Percentiles rank a stretch among this genome's conserved stretches.
Conservation (phyloP, 1,284 basidiomycete species). For the Fomitopsis schrenkii region DNA sequence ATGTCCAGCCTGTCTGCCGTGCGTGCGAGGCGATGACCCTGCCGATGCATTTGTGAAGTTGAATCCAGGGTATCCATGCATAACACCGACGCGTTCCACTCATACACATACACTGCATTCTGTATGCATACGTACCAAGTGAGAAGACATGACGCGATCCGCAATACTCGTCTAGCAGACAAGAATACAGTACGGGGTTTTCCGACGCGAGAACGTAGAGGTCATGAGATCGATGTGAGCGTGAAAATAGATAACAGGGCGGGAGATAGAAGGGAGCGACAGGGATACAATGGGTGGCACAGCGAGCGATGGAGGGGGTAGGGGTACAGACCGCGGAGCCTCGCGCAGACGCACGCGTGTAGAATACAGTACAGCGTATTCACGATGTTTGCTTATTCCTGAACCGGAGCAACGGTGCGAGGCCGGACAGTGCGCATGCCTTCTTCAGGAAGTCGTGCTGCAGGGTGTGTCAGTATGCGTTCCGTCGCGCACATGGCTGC, state of each 20-base stretch:
- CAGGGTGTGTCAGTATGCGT: neutral
- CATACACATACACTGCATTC: conserved; percentile 7
- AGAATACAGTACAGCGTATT: conserved; percentile 6
- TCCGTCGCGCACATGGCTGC: neutral
- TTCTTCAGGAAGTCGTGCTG: conserved; percentile 92
- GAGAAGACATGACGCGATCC: conserved; percentile 5
- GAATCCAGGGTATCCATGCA: conserved; percentile 2
- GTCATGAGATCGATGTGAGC: conserved; percentile 9
- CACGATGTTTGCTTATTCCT: conserved; percentile 33
- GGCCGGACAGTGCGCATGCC: conserved; percentile 75
- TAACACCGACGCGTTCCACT: conserved; percentile 4
- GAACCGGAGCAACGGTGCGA: conserved; percentile 82
- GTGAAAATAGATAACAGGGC: conserved; percentile 14
- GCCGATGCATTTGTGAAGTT: neutral
- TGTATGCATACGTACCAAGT: conserved; percentile 17
- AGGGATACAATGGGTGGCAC: conserved; percentile 1
- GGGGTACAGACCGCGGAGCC: conserved; percentile 4
- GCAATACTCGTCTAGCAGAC: conserved; percentile 23
- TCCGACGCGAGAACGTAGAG: conserved; percentile 14
- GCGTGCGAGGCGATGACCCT: no score
- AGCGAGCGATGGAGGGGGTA: conserved; percentile 1
- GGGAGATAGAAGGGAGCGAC: neutral
- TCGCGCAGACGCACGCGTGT: neutral
- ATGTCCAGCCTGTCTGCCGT: neutral
- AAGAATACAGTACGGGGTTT: conserved; percentile 25